Percentiles rank a stretch among this genome's conserved stretches.
phyloP scores from a whole-genome alignment of 2,329 filamentous ascomycete genomes.

The Bertia moriformis region DNA sequence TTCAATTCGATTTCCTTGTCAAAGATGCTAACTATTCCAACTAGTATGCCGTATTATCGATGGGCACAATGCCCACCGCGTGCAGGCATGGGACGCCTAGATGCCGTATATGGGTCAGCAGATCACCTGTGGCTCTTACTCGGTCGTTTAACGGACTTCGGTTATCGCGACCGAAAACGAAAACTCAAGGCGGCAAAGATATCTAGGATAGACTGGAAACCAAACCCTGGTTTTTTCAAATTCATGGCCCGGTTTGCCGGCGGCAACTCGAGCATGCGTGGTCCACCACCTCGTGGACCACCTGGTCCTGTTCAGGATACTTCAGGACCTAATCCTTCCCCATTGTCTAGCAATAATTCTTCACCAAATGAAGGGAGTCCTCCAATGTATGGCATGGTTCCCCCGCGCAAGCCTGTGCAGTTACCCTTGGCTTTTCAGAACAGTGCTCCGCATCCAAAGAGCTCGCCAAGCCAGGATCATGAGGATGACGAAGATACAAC shows the following conservation, averaged over 20 bases:
- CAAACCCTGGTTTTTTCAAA: conserved; percentile 12
- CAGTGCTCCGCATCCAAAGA: neutral
- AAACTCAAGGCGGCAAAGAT: conserved; percentile 38
- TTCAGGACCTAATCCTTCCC: neutral
- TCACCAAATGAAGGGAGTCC: neutral
- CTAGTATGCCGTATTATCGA: conserved; percentile 39
- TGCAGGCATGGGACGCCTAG: conserved; percentile 38
- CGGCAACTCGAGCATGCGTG: neutral
- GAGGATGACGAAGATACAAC: conserved; percentile 18
- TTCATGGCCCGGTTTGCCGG: conserved; percentile 1
- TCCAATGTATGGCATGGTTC: conserved; percentile 1
- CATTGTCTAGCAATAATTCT: neutral
- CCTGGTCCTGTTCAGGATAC: too few relatives aligned
- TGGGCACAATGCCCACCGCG: conserved; percentile 50
- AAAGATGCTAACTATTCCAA: conserved; percentile 1
- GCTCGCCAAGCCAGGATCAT: neutral
- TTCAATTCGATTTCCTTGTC: neutral
- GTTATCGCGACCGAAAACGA: conserved; percentile 40
- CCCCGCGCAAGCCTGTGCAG: neutral
- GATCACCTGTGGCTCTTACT: conserved; percentile 49
- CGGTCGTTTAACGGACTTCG: conserved; percentile 47
- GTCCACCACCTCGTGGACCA: neutral
- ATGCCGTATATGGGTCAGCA: conserved; percentile 46
- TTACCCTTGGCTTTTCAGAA: neutral
- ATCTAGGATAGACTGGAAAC: conserved; percentile 33